Conservation (phyloP, 495 filamentous ascomycete species). For the Trichoderma orchidacearum region DNA sequence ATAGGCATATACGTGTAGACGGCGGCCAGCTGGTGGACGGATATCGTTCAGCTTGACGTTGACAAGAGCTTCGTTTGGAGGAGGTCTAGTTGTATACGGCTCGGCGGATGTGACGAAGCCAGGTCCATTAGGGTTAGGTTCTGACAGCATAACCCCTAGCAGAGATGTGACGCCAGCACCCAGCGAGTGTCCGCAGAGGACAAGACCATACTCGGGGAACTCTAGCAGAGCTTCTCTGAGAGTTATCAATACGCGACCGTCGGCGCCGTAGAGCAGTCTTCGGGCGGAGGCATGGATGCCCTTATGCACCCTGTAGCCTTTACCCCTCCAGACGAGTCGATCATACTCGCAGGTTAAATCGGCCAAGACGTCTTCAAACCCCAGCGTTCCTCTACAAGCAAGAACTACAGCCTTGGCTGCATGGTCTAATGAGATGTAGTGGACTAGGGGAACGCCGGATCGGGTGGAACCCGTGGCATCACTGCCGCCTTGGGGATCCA, state of each 20-base stretch:
- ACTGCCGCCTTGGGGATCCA: slow-evolving; percentile 61
- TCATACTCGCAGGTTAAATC: slow-evolving; percentile 78
- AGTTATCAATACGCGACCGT: slow-evolving; percentile 51
- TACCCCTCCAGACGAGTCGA: slow-evolving; percentile 52
- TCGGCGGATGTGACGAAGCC: slow-evolving; percentile 33
- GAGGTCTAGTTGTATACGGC: slow-evolving; percentile 10
- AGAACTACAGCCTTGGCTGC: slow-evolving; percentile 66
- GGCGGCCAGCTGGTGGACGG: slow-evolving; percentile 49
- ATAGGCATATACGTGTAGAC: slow-evolving; percentile 69
- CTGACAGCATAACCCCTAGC: slow-evolving; percentile 59
- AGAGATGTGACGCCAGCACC: slow-evolving; percentile 65
- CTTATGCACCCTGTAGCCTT: slow-evolving; percentile 62
- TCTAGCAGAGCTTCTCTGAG: slow-evolving; percentile 59
- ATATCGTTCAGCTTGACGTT: slow-evolving; percentile 18
- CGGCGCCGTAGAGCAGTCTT: slow-evolving; percentile 50
- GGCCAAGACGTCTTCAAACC: slow-evolving; percentile 68
- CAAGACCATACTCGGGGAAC: slow-evolving; percentile 58
- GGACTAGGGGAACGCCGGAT: slow-evolving; percentile 63
- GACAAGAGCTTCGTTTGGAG: slow-evolving; percentile 22
- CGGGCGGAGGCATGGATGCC: slow-evolving; percentile 70
- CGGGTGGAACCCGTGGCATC: slow-evolving; percentile 58
- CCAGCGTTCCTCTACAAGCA: slow-evolving; percentile 62
- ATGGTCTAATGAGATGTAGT: slow-evolving; percentile 67
- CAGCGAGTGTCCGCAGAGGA: slow-evolving; percentile 65
- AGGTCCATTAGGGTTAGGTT: slow-evolving; percentile 31